phyloP scores from a whole-genome alignment of 2,329 filamentous ascomycete genomes.

The Thielaviopsis euricoi region DNA sequence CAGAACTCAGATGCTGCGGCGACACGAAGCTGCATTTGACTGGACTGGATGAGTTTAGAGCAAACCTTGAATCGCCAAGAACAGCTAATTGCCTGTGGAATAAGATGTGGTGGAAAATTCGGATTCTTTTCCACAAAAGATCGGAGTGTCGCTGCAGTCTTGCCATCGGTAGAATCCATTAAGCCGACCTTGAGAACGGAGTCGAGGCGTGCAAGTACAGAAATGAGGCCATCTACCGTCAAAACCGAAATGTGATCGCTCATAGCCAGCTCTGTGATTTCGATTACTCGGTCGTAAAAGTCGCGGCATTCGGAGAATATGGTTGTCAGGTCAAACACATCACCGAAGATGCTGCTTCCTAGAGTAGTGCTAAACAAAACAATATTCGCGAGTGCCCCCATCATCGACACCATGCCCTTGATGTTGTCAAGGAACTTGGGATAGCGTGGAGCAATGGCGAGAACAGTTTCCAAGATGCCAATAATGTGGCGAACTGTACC shows the following conservation, averaged over 20 bases:
- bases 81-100: constrained; percentile 34
- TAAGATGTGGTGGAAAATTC: constrained; percentile 22
- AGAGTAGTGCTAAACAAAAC: not conserved
- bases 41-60: constrained; percentile 59
- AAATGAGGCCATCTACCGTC: not conserved
- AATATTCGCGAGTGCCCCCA: not conserved
- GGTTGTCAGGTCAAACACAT: not conserved
- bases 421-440: constrained; percentile 1
- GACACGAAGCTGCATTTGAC: constrained; percentile 81
- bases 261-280: not conserved
- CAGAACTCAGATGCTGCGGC: constrained; percentile 63
- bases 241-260: not conserved
- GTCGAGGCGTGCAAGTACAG: not conserved
- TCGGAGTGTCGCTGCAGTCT: not conserved
- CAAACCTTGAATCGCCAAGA: constrained; percentile 56
- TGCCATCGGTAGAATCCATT: not conserved
- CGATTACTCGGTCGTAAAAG: not conserved
- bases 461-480: not conserved
- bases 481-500: not conserved
- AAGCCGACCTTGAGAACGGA: not conserved
- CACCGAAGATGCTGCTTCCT: not conserved
- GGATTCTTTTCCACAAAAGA: constrained; percentile 15
- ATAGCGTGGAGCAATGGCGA: not conserved
- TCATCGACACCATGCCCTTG: not conserved
- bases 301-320: not conserved